phyloP scores from a whole-genome alignment of 345 rosid genomes.

The Hibiscus syriacus region DNA sequence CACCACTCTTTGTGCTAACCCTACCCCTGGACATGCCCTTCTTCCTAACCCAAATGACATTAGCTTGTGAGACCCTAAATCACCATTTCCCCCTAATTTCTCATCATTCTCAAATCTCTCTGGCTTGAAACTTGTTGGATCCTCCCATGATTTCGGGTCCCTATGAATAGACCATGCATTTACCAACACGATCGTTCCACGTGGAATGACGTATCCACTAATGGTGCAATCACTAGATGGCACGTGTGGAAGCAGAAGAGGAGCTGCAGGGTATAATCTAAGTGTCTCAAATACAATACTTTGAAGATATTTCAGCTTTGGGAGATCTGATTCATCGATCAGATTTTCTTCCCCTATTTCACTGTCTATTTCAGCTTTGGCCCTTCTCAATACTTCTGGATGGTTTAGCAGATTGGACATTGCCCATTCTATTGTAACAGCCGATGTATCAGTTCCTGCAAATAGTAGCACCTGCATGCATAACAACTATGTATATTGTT shows the following conservation, averaged over 20 bases:
- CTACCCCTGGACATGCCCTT: slow-evolving; percentile 2
- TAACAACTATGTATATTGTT: background rate
- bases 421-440: slow-evolving; percentile 9
- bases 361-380: background rate
- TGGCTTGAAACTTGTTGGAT: background rate
- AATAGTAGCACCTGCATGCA: background rate
- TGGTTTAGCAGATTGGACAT: slow-evolving; percentile 8
- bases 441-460: slow-evolving; percentile 10
- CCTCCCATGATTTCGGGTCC: background rate
- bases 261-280: background rate
- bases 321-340: background rate
- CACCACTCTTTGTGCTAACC: background rate
- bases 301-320: background rate
- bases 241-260: background rate
- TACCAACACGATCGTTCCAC: background rate
- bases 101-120: background rate
- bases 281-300: background rate
- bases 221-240: slow-evolving; percentile 6
- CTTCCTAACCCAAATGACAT: background rate
- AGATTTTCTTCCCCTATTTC: slow-evolving; percentile 6
- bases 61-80: background rate
- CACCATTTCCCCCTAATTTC: background rate
- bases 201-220: background rate
- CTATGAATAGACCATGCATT: background rate
- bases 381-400: background rate